Percentiles rank a stretch among this genome's conserved stretches.
phyloP scores from a whole-genome alignment of 768 basidiomycete species.

The Crassisporium funariophilum region DNA sequence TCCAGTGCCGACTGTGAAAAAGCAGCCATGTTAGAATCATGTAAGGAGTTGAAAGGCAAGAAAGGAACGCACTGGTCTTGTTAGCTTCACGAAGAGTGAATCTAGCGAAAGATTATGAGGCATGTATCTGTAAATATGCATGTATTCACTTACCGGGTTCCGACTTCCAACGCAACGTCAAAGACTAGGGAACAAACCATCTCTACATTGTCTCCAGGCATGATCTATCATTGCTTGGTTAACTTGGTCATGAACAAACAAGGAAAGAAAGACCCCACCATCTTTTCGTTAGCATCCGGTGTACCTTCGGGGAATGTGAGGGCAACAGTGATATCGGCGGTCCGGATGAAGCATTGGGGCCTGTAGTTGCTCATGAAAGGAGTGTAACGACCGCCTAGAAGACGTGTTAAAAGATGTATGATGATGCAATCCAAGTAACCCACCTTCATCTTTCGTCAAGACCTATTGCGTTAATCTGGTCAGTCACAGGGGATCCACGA shows the following conservation, averaged over 20 bases:
- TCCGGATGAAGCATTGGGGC: slow-evolving; percentile 94
- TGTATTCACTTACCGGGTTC: slow-evolving; percentile 58
- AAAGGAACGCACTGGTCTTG: slow-evolving; percentile 71
- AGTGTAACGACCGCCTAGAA: slow-evolving; percentile 73
- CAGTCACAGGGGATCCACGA: neutral
- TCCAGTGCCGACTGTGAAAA: slow-evolving; percentile 80
- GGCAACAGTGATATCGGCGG: slow-evolving; percentile 87
- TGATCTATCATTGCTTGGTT: slow-evolving; percentile 53
- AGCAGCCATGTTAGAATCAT: slow-evolving; percentile 9
- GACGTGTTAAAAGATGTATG: neutral
- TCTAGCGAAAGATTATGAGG: slow-evolving; percentile 24
- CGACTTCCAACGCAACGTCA: slow-evolving; percentile 88
- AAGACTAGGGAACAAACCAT: slow-evolving; percentile 81
- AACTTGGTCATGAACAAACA: neutral
- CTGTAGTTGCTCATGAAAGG: slow-evolving; percentile 95
- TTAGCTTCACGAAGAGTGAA: slow-evolving; percentile 96
- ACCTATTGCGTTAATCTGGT: slow-evolving; percentile 43
- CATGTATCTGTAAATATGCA: neutral
- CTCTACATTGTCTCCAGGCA: slow-evolving; percentile 98
- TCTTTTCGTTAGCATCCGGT: slow-evolving; percentile 79
- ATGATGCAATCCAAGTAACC: neutral
- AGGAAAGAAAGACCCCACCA: slow-evolving; percentile 46
- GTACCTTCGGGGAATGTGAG: slow-evolving; percentile 89
- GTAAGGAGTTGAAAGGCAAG: neutral
- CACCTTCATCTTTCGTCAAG: slow-evolving; percentile 83